Evolutionary conservation across 257 asterid genomes (phyloP).

Genomic region (Petrea volubilis): DNA sequence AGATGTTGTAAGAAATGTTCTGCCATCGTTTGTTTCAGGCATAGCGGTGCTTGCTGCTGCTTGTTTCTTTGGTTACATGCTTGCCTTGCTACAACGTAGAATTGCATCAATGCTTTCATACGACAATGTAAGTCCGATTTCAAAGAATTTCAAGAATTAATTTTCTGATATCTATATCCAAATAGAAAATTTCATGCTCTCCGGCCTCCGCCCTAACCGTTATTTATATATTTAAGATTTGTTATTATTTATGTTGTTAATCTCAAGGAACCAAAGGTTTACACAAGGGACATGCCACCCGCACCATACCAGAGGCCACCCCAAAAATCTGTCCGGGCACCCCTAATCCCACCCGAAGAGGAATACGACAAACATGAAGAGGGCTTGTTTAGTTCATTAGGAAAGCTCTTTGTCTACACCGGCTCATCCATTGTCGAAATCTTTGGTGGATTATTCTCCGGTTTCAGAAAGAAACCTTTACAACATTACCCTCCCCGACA

Average conservation of each 20-base stretch:
- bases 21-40: slow-evolving; percentile 51
- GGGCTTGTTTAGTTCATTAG: slow-evolving; percentile 60
- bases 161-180: background rate
- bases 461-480: slow-evolving; percentile 48
- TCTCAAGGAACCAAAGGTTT: slow-evolving; percentile 53
- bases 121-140: slow-evolving; percentile 44
- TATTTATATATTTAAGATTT: no score
- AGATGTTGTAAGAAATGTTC: background rate
- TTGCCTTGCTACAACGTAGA: slow-evolving; percentile 78
- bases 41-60: slow-evolving; percentile 80
- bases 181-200: no score
- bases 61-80: slow-evolving; percentile 83
- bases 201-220: no score
- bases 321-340: slow-evolving; percentile 59
- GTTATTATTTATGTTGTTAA: background rate
- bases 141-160: no score
- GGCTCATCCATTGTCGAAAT: slow-evolving; percentile 64
- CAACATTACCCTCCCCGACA: slow-evolving; percentile 43
- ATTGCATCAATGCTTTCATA: slow-evolving; percentile 50
- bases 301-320: slow-evolving; percentile 62
- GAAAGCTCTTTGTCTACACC: slow-evolving; percentile 52
- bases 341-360: slow-evolving; percentile 69
- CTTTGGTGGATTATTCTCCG: slow-evolving; percentile 66
- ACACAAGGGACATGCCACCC: slow-evolving; percentile 46
- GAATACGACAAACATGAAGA: slow-evolving; percentile 71